Evolutionary conservation across 495 filamentous ascomycete genomes (phyloP), one percentile per base, ranked within the genome.

Genomic region (Xylaria intraflava): DNA sequence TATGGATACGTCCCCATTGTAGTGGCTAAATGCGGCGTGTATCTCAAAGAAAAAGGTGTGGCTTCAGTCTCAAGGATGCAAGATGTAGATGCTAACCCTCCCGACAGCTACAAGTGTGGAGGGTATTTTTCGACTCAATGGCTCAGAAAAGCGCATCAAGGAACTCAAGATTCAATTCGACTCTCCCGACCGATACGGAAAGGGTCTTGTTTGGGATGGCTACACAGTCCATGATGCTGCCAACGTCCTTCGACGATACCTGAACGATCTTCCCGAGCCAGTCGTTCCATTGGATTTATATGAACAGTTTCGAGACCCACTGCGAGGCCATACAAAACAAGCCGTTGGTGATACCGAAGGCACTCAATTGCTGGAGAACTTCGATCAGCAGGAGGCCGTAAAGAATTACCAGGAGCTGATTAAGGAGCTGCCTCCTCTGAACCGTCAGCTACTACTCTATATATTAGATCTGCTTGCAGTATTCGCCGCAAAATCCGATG

Each of bases 1-100:
- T 99, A 99, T 69, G 93, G 93, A 60, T 99, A 99, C 67, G 91
- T 99, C 5, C 93, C 93, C 9, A 96, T 99, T 58, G 92, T 99
- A 42, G 92, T 99, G 35, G 93, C 93, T 4, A 99, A 99, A 69
- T 99, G 93, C 69, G 93, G 93, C 43, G 91, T 99, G 1, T 99
- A 89, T 62, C 71, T 99, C 58, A 99, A 99, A 67, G 93, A 99
- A 68, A 96, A 95, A 84, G 93, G 93, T 96, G 64, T 57, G 80
- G 75, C 36, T 50, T 57, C 6, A 40, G 27, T 22, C 46, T 43
- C 35, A 17, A 12, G 38, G 26, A 11, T 31, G 24, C 24, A 39
- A 29, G n/a, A 27, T 49, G 46, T 27, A 30, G 33, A 53, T 58
- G 62, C 62, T 66, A 57, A 69, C 52, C 38, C 16, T 33, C 11